A percentile compares a stretch with the other conserved stretches of the same genome.
phyloP scores from a whole-genome alignment of 192 early-diverging fungal genomes.

The Gigaspora rosea region DNA sequence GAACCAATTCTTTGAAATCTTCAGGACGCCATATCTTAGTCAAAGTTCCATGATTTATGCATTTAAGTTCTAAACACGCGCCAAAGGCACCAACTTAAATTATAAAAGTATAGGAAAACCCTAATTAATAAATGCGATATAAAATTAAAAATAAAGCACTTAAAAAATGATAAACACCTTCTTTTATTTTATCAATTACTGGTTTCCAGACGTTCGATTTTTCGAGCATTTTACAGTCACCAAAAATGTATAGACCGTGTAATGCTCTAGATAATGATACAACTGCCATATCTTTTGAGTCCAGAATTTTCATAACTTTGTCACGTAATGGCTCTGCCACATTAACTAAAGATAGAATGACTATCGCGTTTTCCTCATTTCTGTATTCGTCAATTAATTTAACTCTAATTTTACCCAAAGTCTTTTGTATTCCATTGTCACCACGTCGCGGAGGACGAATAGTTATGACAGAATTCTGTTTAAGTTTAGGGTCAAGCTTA shows the following conservation, averaged over 20 bases:
- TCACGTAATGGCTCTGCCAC: conserved; percentile 74
- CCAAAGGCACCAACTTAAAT: too few relatives aligned
- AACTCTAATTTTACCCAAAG: conserved; percentile 68
- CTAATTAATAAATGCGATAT: too few relatives aligned
- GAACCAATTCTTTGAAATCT: too few relatives aligned
- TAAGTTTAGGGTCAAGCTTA: not conserved
- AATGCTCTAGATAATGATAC: conserved; percentile 54
- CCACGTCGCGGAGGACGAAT: too few relatives aligned
- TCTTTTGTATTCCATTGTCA: too few relatives aligned
- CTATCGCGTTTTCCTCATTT: conserved; percentile 96
- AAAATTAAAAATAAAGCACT: too few relatives aligned
- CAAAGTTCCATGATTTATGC: too few relatives aligned
- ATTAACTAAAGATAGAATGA: conserved; percentile 81
- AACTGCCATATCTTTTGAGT: conserved; percentile 55
- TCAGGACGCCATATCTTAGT: too few relatives aligned
- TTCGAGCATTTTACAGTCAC: conserved; percentile 48
- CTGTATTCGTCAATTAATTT: conserved; percentile 94
- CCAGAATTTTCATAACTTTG: conserved; percentile 79
- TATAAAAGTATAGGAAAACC: too few relatives aligned
- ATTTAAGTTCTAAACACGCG: too few relatives aligned
- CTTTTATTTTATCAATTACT: not conserved
- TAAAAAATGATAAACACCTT: not conserved
- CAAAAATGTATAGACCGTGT: conserved; percentile 57
- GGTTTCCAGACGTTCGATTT: conserved; percentile 47
- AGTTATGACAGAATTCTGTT: conserved; percentile 33